These are phyloP conservation scores for Globisporangium solare DNA, from an alignment of 352 stramenopile genomes.

Conservation along the genomic window DNA sequence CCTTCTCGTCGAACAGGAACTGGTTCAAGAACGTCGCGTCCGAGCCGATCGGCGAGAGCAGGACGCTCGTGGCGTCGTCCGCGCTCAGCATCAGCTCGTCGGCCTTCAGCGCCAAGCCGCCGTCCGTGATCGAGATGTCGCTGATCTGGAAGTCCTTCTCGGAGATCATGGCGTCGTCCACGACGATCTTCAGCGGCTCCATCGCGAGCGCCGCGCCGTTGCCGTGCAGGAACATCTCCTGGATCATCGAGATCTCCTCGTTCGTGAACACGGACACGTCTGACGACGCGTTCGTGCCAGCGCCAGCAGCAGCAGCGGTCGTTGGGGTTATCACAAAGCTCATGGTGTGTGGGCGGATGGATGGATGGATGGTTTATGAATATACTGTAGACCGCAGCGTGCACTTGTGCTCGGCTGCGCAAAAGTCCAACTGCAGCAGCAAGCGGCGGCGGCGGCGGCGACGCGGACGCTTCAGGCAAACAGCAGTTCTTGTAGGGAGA, in stretches of 20 bases:
- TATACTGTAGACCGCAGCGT: not conserved
- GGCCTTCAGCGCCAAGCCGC: constrained; percentile 13
- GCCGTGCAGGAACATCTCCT: constrained; percentile 37
- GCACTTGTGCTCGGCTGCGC: constrained; percentile 6
- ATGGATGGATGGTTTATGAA: too few relatives aligned
- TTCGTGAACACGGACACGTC: constrained; percentile 25
- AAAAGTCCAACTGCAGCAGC: constrained; percentile 13
- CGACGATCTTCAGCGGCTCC: constrained; percentile 13
- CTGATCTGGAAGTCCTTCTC: constrained; percentile 36
- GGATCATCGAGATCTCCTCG: constrained; percentile 55
- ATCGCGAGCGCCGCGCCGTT: not conserved
- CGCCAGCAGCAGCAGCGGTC: not conserved
- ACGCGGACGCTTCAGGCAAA: too few relatives aligned
- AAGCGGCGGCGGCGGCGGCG: too few relatives aligned
- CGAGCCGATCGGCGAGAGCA: constrained; percentile 51
- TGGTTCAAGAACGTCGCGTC: constrained; percentile 38
- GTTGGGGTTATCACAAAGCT: constrained; percentile 11
- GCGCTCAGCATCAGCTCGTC: constrained; percentile 20
- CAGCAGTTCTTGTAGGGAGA: too few relatives aligned
- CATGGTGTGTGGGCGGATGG: constrained; percentile 9
- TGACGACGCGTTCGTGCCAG: constrained; percentile 1
- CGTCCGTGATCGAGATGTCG: constrained; percentile 34
- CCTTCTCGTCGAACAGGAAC: constrained; percentile 49
- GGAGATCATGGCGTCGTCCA: constrained; percentile 10
- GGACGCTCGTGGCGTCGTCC: constrained; percentile 45